Evolutionary conservation across 208 protist species (phyloP).

Genomic region (Trypanosoma congolense): DNA sequence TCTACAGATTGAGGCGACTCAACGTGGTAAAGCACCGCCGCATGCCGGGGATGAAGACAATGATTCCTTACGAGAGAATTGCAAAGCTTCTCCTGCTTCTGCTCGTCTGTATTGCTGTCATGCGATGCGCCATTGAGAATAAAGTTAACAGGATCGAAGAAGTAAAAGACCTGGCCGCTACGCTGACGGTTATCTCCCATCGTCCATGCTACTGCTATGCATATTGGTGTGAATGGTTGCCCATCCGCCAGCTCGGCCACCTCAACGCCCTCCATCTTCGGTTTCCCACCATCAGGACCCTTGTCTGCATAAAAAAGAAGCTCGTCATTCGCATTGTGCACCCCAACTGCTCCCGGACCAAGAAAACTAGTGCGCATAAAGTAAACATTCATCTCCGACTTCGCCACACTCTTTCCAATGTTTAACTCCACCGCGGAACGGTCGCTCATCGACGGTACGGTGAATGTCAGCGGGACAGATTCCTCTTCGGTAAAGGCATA

Average conservation of each 20-base stretch:
- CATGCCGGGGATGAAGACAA: constrained; percentile 41
- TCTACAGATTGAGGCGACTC: constrained; percentile 16
- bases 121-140: constrained; percentile 5
- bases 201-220: constrained; percentile 56
- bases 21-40: constrained; percentile 36
- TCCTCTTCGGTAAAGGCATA: constrained; percentile 22
- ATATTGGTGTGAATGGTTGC: constrained; percentile 69
- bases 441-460: constrained; percentile 22
- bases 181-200: constrained; percentile 16
- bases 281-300: constrained; percentile 20
- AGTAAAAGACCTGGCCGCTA: constrained; percentile 64
- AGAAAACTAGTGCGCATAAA: constrained; percentile 58
- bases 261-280: constrained; percentile 13
- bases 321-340: constrained; percentile 13
- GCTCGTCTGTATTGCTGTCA: constrained; percentile 25
- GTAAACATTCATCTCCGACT: constrained; percentile 39
- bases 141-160: constrained; percentile 60
- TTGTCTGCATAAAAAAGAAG: constrained; percentile 76
- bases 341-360: constrained; percentile 49
- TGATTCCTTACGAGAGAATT: constrained; percentile 32
- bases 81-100: constrained; percentile 48
- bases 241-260: constrained; percentile 21
- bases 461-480: constrained; percentile 39
- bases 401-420: constrained; percentile 24
- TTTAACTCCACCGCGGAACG: constrained; percentile 21